A percentile compares a stretch with the other conserved stretches of the same genome.
These are phyloP conservation scores for Lentinula aciculospora DNA, from an alignment of 768 basidiomycete genomes.

Conservation along the genomic window DNA sequence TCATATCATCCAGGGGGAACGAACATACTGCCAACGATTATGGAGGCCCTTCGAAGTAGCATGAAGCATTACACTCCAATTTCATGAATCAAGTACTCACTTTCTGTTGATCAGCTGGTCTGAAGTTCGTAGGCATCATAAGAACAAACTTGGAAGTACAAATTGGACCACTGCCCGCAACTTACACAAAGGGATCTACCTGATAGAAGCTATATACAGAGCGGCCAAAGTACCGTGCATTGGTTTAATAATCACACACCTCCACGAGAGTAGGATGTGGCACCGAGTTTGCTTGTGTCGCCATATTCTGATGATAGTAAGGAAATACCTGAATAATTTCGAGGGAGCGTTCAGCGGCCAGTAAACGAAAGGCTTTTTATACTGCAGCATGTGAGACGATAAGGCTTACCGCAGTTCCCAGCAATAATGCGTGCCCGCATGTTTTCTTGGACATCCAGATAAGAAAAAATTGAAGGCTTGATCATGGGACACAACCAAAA, in stretches of 20 bases:
- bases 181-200: constrained; percentile 71
- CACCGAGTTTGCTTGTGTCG: constrained; percentile 56
- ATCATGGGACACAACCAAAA: no score
- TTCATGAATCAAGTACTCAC: constrained; percentile 22
- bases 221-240: no score
- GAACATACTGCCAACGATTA: constrained; percentile 5
- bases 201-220: not conserved
- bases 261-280: constrained; percentile 54
- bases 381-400: not conserved
- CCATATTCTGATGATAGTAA: constrained; percentile 38
- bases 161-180: not conserved
- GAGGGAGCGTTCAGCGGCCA: not conserved
- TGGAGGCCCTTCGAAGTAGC: constrained; percentile 1
- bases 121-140: not conserved
- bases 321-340: not conserved
- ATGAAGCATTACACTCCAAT: not conserved
- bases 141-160: not conserved
- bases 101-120: constrained; percentile 65
- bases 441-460: not conserved
- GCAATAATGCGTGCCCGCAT: not conserved
- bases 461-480: no score
- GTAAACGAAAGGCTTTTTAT: not conserved
- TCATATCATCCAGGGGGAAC: not conserved
- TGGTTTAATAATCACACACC: constrained; percentile 33
- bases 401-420: not conserved